Conservation (phyloP, 805 yeast species). For the Brettanomyces anomalus region DNA sequence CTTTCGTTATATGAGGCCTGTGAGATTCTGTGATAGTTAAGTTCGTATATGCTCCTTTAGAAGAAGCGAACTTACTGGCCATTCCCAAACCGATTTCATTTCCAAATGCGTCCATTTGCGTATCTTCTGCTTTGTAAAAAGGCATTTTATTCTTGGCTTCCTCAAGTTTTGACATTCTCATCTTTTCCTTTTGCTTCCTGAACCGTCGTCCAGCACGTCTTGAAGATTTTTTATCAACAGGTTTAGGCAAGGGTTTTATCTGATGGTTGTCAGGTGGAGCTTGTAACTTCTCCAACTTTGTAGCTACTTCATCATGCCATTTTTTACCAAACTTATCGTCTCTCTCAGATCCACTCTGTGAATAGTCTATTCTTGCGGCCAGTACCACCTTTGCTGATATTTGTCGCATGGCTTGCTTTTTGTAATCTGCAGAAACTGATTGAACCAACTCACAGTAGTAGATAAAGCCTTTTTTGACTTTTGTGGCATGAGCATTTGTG, state of each 20-base stretch:
- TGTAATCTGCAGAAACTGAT: constrained; percentile 45
- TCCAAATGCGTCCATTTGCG: constrained; percentile 55
- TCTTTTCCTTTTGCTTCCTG: constrained; percentile 72
- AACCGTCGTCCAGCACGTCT: constrained; percentile 80
- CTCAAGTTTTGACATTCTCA: constrained; percentile 70
- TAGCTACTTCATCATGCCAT: constrained; percentile 51
- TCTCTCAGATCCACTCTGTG: constrained; percentile 27
- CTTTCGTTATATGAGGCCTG: constrained; percentile 51
- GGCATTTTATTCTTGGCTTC: constrained; percentile 78
- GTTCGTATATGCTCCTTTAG: constrained; percentile 11
- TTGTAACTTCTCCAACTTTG: constrained; percentile 59
- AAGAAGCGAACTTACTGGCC: constrained; percentile 29
- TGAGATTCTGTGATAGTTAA: constrained; percentile 34
- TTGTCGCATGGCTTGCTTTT: constrained; percentile 67
- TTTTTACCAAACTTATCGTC: constrained; percentile 39
- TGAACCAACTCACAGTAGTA: constrained; percentile 53
- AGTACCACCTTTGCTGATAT: constrained; percentile 70
- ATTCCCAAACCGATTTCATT: constrained; percentile 81
- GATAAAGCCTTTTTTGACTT: constrained; percentile 61
- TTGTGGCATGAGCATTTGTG: constrained; percentile 32
- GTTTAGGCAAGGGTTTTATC: constrained; percentile 65
- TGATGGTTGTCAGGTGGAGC: constrained; percentile 68
- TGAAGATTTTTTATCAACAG: constrained; percentile 67
- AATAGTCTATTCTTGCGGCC: constrained; percentile 71
- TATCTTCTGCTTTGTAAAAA: constrained; percentile 69